These are phyloP conservation scores for Adenanthera pavonina DNA, from an alignment of 306 rosid species.

Conservation along the genomic window DNA sequence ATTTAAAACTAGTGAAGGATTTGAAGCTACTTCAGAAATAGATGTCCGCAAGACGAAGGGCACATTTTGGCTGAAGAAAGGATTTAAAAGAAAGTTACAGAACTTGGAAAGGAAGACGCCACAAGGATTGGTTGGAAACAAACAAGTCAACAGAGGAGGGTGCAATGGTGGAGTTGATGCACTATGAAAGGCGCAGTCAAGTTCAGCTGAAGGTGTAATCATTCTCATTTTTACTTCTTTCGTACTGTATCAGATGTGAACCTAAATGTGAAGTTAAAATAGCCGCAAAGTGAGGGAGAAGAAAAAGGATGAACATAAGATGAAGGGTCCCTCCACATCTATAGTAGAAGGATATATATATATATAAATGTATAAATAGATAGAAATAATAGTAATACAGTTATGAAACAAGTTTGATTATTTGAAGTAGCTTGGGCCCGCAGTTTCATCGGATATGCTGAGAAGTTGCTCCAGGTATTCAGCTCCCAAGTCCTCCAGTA, in stretches of 20 bases:
- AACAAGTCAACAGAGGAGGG: background rate
- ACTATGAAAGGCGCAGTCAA: background rate
- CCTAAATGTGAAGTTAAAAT: background rate
- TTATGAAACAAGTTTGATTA: background rate
- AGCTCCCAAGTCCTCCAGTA: slow-evolving; percentile 8
- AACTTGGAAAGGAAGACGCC: background rate
- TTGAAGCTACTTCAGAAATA: background rate
- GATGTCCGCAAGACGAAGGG: background rate
- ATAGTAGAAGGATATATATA: background rate
- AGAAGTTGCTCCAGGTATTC: slow-evolving; percentile 21
- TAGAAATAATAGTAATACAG: background rate
- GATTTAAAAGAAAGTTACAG: background rate
- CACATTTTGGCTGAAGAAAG: background rate
- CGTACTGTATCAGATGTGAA: background rate
- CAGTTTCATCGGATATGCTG: background rate
- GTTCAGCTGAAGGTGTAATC: background rate
- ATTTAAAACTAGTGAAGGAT: background rate
- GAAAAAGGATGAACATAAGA: background rate
- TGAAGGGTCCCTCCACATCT: background rate
- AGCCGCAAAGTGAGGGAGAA: background rate
- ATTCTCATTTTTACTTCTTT: background rate
- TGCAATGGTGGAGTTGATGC: background rate
- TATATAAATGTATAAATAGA: background rate
- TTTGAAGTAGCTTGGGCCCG: background rate
- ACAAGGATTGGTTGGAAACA: background rate